These are phyloP conservation scores for Paraphoma sp. DNA, from an alignment of 2,329 filamentous ascomycete genomes.

Conservation along the genomic window DNA sequence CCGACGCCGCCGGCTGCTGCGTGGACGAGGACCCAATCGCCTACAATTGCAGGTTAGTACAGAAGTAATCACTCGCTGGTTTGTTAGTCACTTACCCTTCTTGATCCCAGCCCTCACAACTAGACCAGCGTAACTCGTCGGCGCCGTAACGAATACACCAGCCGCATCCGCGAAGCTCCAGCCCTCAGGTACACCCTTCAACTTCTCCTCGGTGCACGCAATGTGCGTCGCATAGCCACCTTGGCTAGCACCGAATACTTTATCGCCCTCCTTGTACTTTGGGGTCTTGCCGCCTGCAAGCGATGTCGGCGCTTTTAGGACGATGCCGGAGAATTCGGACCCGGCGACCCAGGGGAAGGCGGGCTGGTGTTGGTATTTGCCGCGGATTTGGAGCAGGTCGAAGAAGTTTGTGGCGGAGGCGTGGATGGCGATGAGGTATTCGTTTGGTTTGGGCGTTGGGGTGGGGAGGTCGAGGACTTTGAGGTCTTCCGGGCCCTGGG, in stretches of 20 bases:
- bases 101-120: slow-evolving; percentile 79
- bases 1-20: slow-evolving; percentile 93
- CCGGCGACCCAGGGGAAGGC: slow-evolving; percentile 88
- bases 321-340: slow-evolving; percentile 82
- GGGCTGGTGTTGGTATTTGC: slow-evolving; percentile 93
- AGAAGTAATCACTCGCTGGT: no score
- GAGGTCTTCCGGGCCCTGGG: slow-evolving; percentile 79
- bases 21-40: slow-evolving; percentile 89
- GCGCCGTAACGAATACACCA: slow-evolving; percentile 89
- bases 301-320: slow-evolving; percentile 70
- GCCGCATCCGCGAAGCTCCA: slow-evolving; percentile 88
- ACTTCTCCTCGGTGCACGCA: slow-evolving; percentile 67
- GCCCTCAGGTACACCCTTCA: slow-evolving; percentile 77
- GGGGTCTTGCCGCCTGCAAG: slow-evolving; percentile 52
- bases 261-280: slow-evolving; percentile 77
- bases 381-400: slow-evolving; percentile 92
- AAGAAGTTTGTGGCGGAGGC: slow-evolving; percentile 95
- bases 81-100: slow-evolving; percentile 44
- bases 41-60: slow-evolving; percentile 40
- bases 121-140: slow-evolving; percentile 85
- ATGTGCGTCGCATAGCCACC: slow-evolving; percentile 85
- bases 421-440: slow-evolving; percentile 88
- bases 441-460: slow-evolving; percentile 70
- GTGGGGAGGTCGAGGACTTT: slow-evolving; percentile 76
- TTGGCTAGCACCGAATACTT: slow-evolving; percentile 85